These are phyloP conservation scores for Elongisporangium prolatum DNA, from an alignment of 352 stramenopile species.

Conservation along the genomic window DNA sequence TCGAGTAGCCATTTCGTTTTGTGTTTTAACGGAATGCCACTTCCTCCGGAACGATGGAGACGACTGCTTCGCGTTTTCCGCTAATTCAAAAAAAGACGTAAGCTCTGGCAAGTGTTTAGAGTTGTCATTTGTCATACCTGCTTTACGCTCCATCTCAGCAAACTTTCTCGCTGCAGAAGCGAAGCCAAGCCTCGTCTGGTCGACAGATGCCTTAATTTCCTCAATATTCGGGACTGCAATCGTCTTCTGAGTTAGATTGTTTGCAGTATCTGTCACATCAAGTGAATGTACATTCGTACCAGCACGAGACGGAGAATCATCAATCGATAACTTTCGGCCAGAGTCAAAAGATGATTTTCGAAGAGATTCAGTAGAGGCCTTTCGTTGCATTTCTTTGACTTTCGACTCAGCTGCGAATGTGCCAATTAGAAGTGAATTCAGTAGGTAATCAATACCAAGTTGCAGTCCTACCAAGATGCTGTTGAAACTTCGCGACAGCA, in stretches of 20 bases:
- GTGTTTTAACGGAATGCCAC: constrained; percentile 3
- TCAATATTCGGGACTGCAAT: constrained; percentile 43
- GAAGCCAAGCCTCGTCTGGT: constrained; percentile 41
- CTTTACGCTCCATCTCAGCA: constrained; percentile 58
- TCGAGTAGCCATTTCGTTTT: constrained; percentile 36
- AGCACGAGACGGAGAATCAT: constrained; percentile 13
- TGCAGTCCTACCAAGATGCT: constrained; percentile 36
- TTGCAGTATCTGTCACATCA: neutral
- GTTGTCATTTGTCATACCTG: constrained; percentile 19
- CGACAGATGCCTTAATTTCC: constrained; percentile 53
- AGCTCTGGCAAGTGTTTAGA: too few relatives aligned
- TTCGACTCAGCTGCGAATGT: constrained; percentile 2
- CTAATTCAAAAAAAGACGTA: neutral
- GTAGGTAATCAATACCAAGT: neutral
- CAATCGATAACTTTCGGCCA: constrained; percentile 30
- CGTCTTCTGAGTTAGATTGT: neutral
- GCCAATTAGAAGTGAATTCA: neutral
- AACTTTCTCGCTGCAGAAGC: constrained; percentile 56
- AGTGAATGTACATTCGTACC: constrained; percentile 2
- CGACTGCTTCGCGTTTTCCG: constrained; percentile 1
- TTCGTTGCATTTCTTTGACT: constrained; percentile 22
- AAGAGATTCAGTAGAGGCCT: constrained; percentile 23
- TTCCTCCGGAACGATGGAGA: constrained; percentile 8
- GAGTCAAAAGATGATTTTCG: constrained; percentile 33
- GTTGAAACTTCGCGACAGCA: constrained; percentile 50